Evolutionary conservation across 2,329 filamentous ascomycete genomes (phyloP).

Genomic region (Akanthomyces uredinophilus): DNA sequence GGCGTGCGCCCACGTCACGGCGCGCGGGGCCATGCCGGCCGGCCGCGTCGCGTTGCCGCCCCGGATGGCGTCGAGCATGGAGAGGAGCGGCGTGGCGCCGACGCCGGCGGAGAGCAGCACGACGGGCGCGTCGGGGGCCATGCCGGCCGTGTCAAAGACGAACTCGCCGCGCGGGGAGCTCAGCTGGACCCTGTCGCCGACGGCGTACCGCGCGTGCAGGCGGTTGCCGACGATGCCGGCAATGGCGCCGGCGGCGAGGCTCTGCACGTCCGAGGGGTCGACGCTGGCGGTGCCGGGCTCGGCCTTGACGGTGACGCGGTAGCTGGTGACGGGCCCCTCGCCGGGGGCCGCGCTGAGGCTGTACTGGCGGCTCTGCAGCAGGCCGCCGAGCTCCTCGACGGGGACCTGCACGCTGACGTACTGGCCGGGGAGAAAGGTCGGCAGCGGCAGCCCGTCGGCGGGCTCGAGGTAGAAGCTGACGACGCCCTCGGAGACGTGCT

Average conservation of each 20-base stretch:
- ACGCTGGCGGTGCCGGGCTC: slow-evolving; percentile 34
- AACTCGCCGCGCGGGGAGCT: slow-evolving; percentile 57
- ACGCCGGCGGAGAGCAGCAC: slow-evolving; percentile 65
- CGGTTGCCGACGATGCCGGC: slow-evolving; percentile 49
- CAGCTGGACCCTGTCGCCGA: slow-evolving; percentile 49
- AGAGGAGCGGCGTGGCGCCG: slow-evolving; percentile 60
- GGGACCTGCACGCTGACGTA: slow-evolving; percentile 63
- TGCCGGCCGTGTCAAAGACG: slow-evolving; percentile 47
- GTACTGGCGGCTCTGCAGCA: slow-evolving; percentile 69
- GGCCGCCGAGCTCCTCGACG: slow-evolving; percentile 53
- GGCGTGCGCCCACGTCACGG: slow-evolving; percentile 59
- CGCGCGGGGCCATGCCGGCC: slow-evolving; percentile 36
- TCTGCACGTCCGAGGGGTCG: slow-evolving; percentile 22
- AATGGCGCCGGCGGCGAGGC: slow-evolving; percentile 28
- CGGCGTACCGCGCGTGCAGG: slow-evolving; percentile 42
- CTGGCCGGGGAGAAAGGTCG: slow-evolving; percentile 63
- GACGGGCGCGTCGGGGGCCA: slow-evolving; percentile 43
- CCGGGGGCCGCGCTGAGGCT: slow-evolving; percentile 57
- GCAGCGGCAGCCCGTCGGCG: slow-evolving; percentile 49
- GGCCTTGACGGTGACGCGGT: slow-evolving; percentile 71
- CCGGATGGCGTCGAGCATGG: slow-evolving; percentile 56
- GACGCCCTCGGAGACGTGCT: slow-evolving; percentile 55
- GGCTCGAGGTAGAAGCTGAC: slow-evolving; percentile 68
- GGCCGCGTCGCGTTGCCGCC: slow-evolving; percentile 20
- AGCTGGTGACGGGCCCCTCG: slow-evolving; percentile 42